phyloP scores from a whole-genome alignment of 805 yeast genomes.

The Candida hispaniensis region DNA sequence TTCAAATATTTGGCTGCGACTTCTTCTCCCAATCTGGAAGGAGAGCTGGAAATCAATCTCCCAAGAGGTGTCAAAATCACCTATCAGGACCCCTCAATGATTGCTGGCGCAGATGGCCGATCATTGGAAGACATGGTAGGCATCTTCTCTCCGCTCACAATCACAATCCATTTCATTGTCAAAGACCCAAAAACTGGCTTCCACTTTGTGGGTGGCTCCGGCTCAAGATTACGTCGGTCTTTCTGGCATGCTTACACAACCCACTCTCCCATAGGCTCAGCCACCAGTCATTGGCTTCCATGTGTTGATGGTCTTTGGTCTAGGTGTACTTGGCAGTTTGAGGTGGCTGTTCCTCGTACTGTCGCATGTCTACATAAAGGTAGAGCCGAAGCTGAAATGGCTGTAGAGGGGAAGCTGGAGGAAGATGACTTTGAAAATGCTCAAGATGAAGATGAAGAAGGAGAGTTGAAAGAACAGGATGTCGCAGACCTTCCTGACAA shows the following conservation, averaged over 20 bases:
- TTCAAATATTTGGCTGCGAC: constrained; percentile 43
- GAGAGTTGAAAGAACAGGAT: not conserved
- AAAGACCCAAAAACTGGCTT: constrained; percentile 64
- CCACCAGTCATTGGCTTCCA: constrained; percentile 97
- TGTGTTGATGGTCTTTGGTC: constrained; percentile 86
- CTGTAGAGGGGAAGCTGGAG: too few relatives aligned
- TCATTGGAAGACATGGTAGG: constrained; percentile 26
- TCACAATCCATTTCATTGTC: constrained; percentile 57
- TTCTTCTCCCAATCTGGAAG: constrained; percentile 45
- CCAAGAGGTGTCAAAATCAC: constrained; percentile 59
- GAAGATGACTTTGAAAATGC: constrained; percentile 17
- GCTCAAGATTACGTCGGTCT: constrained; percentile 34
- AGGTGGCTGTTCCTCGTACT: constrained; percentile 73
- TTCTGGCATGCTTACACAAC: constrained; percentile 81
- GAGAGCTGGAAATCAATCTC: constrained; percentile 51
- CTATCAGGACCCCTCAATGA: constrained; percentile 32
- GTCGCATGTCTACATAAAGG: constrained; percentile 45
- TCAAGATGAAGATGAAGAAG: constrained; percentile 14
- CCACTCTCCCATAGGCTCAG: constrained; percentile 63
- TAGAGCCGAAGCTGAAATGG: constrained; percentile 17
- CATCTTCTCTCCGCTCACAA: constrained; percentile 60
- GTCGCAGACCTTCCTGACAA: constrained; percentile 12
- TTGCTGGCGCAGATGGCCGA: constrained; percentile 17
- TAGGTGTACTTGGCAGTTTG: constrained; percentile 84
- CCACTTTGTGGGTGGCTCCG: constrained; percentile 54